Evolutionary conservation across 495 filamentous ascomycete genomes (phyloP), one percentile per base, ranked within the genome.

Genomic region (Penicillium psychrofluorescens): DNA sequence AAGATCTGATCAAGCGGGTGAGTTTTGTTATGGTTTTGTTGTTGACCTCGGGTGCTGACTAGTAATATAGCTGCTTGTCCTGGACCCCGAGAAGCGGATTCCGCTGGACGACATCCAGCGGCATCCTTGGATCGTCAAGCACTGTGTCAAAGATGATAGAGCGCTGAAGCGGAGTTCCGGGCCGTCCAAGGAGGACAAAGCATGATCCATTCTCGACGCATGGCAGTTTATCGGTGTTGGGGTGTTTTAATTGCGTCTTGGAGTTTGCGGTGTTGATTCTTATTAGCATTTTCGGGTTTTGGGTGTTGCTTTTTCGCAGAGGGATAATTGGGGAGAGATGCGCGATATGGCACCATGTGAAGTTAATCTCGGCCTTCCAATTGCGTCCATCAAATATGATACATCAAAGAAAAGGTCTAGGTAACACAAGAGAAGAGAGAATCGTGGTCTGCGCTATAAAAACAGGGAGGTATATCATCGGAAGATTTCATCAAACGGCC

Each of bases 81-180:
- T 97, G 44, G 90, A 96, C 50, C 94, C 92, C 0, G 89, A 95
- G 58, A 95, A 95, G 73, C 75, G 92, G 29, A 86, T 98, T 35
- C 77, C 90, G 1, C 76, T 98, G 1, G 88, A 92, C 11, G 86
- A 96, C 31, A 86, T 96, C 38, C 81, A 88, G 63, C 78, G 75
- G 35, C 92, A 98, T 62, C 91, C 92, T 16, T 98, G 92, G 92
- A 95, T 98, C 49, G 56, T 95, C 51, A 98, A 95, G 75, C 88
- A 98, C 66, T 97, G 94, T 62, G 74, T 81, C 11, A 90, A 88
- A 66, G 81, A 86, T 6, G 84, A 88, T 56, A 62, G 80, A 45
- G 74, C 71, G 11, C 53, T 68, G 29, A 78, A 81, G 46, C 61
- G 72, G 36, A 69, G 50, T 48, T 74, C 70, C 11, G 63, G 58